Evolutionary conservation across 805 yeast genomes (phyloP).

Genomic region (Kregervanrija fluxuum): DNA sequence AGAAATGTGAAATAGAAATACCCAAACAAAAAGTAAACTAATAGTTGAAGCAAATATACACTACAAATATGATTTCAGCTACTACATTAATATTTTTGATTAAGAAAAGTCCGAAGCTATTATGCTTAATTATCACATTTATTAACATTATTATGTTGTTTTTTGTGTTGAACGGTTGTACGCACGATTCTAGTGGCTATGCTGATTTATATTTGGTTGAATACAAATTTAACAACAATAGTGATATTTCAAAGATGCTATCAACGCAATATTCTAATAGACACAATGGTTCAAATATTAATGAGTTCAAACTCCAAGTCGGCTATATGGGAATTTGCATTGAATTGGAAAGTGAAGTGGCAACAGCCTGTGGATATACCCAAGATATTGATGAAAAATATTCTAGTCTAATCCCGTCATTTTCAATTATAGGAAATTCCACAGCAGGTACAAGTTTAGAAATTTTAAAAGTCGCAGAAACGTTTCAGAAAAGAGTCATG

Average conservation of each 20-base stretch:
- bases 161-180: slow-evolving; percentile 11
- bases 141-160: slow-evolving; percentile 10
- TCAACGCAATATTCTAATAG: slow-evolving; percentile 7
- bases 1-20: too few species aligned
- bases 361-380: slow-evolving; percentile 9
- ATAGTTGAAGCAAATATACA: too few species aligned
- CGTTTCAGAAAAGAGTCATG: slow-evolving; percentile 8
- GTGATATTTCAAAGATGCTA: slow-evolving; percentile 8
- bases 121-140: slow-evolving; percentile 6
- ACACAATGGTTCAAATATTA: slow-evolving; percentile 6
- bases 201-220: slow-evolving; percentile 8
- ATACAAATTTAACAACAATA: slow-evolving; percentile 5
- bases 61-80: too few species aligned
- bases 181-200: slow-evolving; percentile 9
- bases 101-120: slow-evolving; percentile 7
- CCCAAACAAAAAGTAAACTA: too few species aligned
- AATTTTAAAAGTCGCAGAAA: slow-evolving; percentile 8
- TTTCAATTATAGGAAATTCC: slow-evolving; percentile 7
- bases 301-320: slow-evolving; percentile 8
- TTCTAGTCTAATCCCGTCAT: slow-evolving; percentile 7
- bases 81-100: slow-evolving; percentile 4
- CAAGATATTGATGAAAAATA: slow-evolving; percentile 7
- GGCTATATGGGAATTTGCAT: slow-evolving; percentile 12
- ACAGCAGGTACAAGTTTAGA: slow-evolving; percentile 5
- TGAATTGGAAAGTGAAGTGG: not conserved